A percentile compares a stretch with the other conserved stretches of the same genome.
These are phyloP conservation scores for Gossypium lobatum DNA, from an alignment of 441 rosid species.

Conservation along the genomic window DNA sequence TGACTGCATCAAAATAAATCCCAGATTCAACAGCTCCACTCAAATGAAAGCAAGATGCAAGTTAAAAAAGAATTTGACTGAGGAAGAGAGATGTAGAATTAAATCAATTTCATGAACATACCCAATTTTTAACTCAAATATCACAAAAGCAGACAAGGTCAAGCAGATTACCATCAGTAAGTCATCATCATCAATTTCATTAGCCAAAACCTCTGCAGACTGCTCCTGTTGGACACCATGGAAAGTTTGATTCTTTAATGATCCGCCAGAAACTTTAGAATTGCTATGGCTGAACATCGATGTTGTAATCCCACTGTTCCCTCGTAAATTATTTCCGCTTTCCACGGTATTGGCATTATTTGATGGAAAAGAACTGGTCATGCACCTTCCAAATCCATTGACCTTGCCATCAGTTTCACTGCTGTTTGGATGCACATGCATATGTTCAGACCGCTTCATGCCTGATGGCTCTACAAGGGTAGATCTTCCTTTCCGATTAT, in stretches of 20 bases:
- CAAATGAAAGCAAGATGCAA: conserved; percentile 1
- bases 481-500: conserved; percentile 34
- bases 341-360: conserved; percentile 25
- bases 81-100: not conserved
- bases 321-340: conserved; percentile 28
- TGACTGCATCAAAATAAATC: not conserved
- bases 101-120: conserved; percentile 1
- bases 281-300: conserved; percentile 21
- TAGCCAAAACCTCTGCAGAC: conserved; percentile 36
- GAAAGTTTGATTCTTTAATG: conserved; percentile 27
- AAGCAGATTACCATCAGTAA: conserved; percentile 56
- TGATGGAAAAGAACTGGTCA: conserved; percentile 24
- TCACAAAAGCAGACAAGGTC: not conserved
- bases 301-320: conserved; percentile 26
- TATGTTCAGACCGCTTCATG: conserved; percentile 21
- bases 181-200: conserved; percentile 73
- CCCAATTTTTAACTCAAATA: conserved; percentile 7
- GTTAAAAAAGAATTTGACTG: conserved; percentile 7
- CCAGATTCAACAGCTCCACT: not conserved
- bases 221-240: conserved; percentile 27
- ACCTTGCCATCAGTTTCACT: conserved; percentile 20
- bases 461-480: conserved; percentile 26
- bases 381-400: conserved; percentile 27
- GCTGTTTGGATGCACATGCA: conserved; percentile 27
- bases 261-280: conserved; percentile 25